Conservation (phyloP, 148 eudicot species). For the Silene latifolia region DNA sequence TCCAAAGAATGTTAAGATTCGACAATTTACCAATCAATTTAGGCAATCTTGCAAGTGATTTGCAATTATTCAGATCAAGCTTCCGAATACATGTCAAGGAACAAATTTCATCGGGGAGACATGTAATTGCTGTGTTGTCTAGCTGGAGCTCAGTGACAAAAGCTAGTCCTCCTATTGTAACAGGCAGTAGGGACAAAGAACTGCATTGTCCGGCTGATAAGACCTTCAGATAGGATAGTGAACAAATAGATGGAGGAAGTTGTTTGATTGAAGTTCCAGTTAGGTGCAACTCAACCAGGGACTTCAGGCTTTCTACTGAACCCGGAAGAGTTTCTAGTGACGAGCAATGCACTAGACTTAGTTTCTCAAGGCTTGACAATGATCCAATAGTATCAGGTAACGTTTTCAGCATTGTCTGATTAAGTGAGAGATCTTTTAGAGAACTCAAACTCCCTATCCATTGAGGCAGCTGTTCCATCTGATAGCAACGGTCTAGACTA, state of each 20-base stretch:
- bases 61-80: constrained; percentile 41
- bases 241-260: constrained; percentile 46
- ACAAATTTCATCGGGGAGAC: constrained; percentile 45
- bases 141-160: constrained; percentile 42
- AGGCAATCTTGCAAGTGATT: constrained; percentile 37
- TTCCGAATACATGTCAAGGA: no score
- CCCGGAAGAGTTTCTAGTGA: constrained; percentile 40
- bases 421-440: constrained; percentile 37
- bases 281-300: constrained; percentile 31
- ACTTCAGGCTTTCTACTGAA: constrained; percentile 37
- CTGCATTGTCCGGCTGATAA: constrained; percentile 34
- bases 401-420: constrained; percentile 27
- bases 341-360: constrained; percentile 34
- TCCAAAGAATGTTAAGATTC: constrained; percentile 31
- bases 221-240: constrained; percentile 33
- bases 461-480: constrained; percentile 34
- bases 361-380: constrained; percentile 36
- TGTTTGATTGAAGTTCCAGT: constrained; percentile 30
- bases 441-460: constrained; percentile 36
- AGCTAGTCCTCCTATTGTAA: constrained; percentile 35
- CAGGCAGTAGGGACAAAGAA: constrained; percentile 33
- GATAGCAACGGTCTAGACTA: constrained; percentile 34
- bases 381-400: no score
- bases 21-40: constrained; percentile 37
- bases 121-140: constrained; percentile 24